Evolutionary conservation across 495 filamentous ascomycete genomes (phyloP), one percentile per base, ranked within the genome.

Genomic region (Pyrenopolyporus hunteri): DNA sequence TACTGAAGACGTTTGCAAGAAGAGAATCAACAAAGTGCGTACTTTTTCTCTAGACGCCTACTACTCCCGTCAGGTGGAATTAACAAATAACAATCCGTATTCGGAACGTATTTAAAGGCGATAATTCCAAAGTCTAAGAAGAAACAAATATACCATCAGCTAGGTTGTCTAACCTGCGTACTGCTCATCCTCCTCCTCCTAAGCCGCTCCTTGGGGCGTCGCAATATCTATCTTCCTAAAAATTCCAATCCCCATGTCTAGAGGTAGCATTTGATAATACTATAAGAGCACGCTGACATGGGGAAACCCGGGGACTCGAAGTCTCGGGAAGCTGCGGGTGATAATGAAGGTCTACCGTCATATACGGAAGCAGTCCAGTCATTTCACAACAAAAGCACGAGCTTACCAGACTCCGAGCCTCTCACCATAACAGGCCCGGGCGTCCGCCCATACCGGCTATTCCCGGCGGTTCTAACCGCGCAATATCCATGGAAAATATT

Each of bases 381-480:
- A 3, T 22, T 36, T 42, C 36, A 32, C 6, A 13, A 2, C 1
- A 16, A 31, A 8, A n/a, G 23, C 13, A 6, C 36, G 13, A 20
- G 9, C 26, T 22, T 19, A 10, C 11, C 10, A 37, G 10, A 39
- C 28, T 4, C 8, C 35, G 13, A 20, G 13, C 4, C 7, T 11
- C 23, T 28, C 22, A 26, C 42, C 11, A 14, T 16, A 8, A 19
- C 14, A 20, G 14, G 14, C n/a, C 6, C 16, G 4, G 7, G 10
- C 1, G 14, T 35, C 22, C 13, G 35, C 14, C 52, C 31, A 10
- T 58, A 58, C n/a, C 55, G n/a, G 3, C 55, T 36, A 5, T 16
- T 58, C 13, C 55, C 45, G 2, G 13, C 28, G 1, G 6, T 43
- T 23, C n/a, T 58, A 19, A 8, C 43, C 16, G 35, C 45, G 9